Base-by-base conservation (phyloP, 768 basidiomycete species). In the Coprinopsis cinerea region DNA sequence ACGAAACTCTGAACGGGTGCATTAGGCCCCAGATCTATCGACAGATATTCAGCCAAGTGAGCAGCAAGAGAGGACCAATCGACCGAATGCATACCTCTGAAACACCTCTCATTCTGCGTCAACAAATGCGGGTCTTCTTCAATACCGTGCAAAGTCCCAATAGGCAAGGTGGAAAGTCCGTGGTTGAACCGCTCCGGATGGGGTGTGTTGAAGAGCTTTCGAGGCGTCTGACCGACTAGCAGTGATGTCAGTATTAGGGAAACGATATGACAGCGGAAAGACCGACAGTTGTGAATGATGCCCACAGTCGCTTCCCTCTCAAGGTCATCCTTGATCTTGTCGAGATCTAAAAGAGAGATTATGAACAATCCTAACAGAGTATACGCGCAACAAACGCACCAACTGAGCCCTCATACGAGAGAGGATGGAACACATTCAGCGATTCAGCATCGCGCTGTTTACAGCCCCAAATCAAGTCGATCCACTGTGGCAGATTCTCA, bases 251-350 rank as follows among this genome's bases (percentile, higher is more conserved):
- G 55, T 1, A 59, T 47, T 26, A 10, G 26, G 22, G 7, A n/a
- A 17, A 42, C 15, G 26, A 11, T 27, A 27, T 36, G 34, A 13
- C 40, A 39, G 3, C 13, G 25, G 17, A 26, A 13, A 39, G n/a
- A 60, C 77, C 32, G 57, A 89, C 90, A 97, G 54, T 95, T 95
- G 64, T 95, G 92, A 43, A 96, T 94, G 49, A 94, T 95, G 1
- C 92, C 92, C 17, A 94, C 88, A 5, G 91, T 92, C 0, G 94
- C 93, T 59, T 92, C 91, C 28, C 88, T 79, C 67, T 97, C 90
- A 6, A 91, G 70, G 40, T 91, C 84, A 61, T 96, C 88, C 4
- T 79, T 78, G 48, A 97, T 95, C 2, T 77, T 65, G 61, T 96
- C 94, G 20, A 97, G 68, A 64, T 96, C 93, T 88, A 45, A 11